Evolutionary conservation across 83 land plant genomes (phyloP).

Genomic region (Thuja plicata): DNA sequence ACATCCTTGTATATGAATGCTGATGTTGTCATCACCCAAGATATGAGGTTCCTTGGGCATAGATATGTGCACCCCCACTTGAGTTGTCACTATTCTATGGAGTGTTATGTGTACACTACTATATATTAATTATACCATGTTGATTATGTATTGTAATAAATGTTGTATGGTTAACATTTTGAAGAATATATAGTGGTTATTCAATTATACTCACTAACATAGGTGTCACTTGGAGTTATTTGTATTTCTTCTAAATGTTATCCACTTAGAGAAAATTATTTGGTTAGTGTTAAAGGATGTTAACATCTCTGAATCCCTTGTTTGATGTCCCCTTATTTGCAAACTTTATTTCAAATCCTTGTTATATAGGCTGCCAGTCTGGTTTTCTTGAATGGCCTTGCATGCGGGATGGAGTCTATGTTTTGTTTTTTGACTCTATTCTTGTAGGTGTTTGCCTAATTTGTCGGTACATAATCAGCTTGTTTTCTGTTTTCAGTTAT

Average conservation of each 20-base stretch:
- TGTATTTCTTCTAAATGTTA: not conserved
- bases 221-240: not conserved
- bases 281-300: not conserved
- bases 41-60: not conserved
- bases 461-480: not conserved
- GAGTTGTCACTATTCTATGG: not conserved
- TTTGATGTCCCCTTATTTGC: not conserved
- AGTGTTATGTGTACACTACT: not conserved
- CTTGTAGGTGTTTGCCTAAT: not conserved
- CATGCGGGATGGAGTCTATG: not conserved
- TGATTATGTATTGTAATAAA: no score
- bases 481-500: not conserved
- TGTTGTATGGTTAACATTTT: not conserved
- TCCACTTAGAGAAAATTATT: not conserved
- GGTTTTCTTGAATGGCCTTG: not conserved
- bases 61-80: not conserved
- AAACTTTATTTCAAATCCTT: not conserved
- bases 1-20: not conserved
- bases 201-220: not conserved
- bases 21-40: not conserved
- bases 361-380: not conserved
- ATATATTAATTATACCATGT: not conserved
- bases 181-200: no score
- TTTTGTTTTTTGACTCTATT: not conserved
- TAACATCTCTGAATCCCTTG: not conserved